These are phyloP conservation scores for Apiospora marii DNA, from an alignment of 2,329 filamentous ascomycete genomes.

Conservation along the genomic window DNA sequence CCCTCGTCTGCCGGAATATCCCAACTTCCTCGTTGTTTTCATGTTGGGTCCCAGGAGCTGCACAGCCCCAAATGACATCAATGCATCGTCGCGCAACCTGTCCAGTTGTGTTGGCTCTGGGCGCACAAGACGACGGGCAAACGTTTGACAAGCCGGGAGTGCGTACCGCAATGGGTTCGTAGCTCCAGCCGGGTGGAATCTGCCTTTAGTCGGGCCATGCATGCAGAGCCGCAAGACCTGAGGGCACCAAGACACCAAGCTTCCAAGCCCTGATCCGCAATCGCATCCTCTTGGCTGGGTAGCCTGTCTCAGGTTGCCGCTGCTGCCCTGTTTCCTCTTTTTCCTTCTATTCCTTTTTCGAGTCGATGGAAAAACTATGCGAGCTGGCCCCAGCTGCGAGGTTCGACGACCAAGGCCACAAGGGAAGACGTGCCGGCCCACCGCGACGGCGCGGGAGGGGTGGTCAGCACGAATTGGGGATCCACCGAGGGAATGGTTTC, in stretches of 20 bases:
- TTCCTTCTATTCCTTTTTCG: not conserved
- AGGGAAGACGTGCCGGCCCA: not conserved
- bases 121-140: not conserved
- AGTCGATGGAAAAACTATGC: not conserved
- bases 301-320: conserved; percentile 16
- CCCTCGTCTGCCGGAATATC: not conserved
- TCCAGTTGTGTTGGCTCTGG: not conserved
- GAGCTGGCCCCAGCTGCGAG: not conserved
- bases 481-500: not conserved
- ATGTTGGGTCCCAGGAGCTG: not conserved
- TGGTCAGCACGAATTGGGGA: not conserved
- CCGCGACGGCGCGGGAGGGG: not conserved
- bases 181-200: not conserved
- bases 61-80: conserved; percentile 20
- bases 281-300: conserved; percentile 2
- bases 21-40: not conserved
- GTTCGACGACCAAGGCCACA: not conserved
- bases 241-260: not conserved
- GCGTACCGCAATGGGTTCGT: not conserved
- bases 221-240: not conserved
- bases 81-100: not conserved
- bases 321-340: conserved; percentile 7
- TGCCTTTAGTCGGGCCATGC: not conserved
- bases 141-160: conserved; percentile 12
- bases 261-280: not conserved